Base-by-base conservation (phyloP, 2,329 filamentous ascomycete genomes). In the Hansfordia pulvinata region DNA sequence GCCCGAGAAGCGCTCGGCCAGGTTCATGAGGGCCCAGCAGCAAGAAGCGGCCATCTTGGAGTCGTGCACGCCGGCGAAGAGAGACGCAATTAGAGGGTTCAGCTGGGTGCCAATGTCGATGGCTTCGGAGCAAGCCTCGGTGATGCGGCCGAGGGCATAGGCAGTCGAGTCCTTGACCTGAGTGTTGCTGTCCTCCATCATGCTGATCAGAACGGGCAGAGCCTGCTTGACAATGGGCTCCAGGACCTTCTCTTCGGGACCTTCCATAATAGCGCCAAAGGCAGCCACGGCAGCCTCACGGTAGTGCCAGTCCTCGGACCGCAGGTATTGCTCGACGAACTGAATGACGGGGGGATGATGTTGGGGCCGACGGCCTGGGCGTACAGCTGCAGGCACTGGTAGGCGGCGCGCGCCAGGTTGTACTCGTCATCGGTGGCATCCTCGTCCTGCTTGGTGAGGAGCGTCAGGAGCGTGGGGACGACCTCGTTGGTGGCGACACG, bases 1-100 rank as follows among this genome's bases (percentile, higher is more conserved):
- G 31, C 85, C 84, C 17, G 85, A 82, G 50, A 96, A 98, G 34
- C 86, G 79, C 50, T 98, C 90, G 8, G 90, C 88, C 48, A 98
- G 62, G 58, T 96, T 98, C 83, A 98, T 96, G 39, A 98, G 61
- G 17, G 90, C 86, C 90, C 92, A 94, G 62, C 90, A 98, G 73
- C 90, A 96, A 17, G 90, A 98, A 29, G 84, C 76, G 17, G 88
- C 90, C 76, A 98, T 98, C 70, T 93, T 94, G 33, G 85, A 79
- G 50, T 80, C 90, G 58, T 81, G 74, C 32, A 98, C 68, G 26
- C 88, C 90, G 40, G 76, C 74, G 62, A 98, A 98, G 8, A 98
- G 70, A 20, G 86, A 81, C 30, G 75, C 72, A 45, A 98, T 88
- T 35, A 98, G 64, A 12, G 79, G 73, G 36, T 85, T 80, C 5